Percentiles rank a stretch among this genome's conserved stretches.
Evolutionary conservation across 805 yeast genomes (phyloP).

Genomic region (Saccharomycopsis malanga): DNA sequence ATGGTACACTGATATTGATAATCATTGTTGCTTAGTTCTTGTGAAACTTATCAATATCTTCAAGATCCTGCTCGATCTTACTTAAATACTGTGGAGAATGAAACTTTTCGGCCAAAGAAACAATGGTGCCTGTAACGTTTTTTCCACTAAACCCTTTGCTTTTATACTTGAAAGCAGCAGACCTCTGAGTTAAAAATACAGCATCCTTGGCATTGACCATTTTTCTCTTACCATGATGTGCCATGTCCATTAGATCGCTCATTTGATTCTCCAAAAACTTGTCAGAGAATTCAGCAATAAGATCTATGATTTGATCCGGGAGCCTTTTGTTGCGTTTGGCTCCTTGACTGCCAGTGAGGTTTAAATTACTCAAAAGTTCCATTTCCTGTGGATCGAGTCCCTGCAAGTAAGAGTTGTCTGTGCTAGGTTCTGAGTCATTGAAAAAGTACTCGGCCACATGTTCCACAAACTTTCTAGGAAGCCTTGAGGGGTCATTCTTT

Average conservation of each 20-base stretch:
- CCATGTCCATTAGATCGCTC: constrained; percentile 12
- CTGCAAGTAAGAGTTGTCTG: not conserved
- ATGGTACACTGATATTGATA: too few species aligned
- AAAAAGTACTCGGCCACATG: constrained; percentile 12
- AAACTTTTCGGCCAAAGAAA: constrained; percentile 1
- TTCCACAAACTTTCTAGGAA: constrained; percentile 13
- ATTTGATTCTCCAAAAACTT: constrained; percentile 14
- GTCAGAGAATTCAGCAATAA: constrained; percentile 9
- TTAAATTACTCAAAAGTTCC: constrained; percentile 1
- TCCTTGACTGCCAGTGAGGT: not conserved
- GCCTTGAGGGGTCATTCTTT: not conserved
- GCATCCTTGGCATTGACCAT: constrained; percentile 13
- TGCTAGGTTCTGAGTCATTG: constrained; percentile 1
- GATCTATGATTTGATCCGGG: not conserved
- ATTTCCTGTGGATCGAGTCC: too few species aligned
- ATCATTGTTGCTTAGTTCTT: too few species aligned
- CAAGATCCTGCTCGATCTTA: constrained; percentile 10
- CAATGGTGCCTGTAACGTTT: not conserved
- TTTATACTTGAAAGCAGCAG: not conserved
- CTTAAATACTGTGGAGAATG: constrained; percentile 4
- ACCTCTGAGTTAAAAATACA: constrained; percentile 13
- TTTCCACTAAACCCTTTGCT: not conserved
- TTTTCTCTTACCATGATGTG: constrained; percentile 13
- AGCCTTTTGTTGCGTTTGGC: not conserved
- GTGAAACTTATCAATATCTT: too few species aligned